Percentiles rank a stretch among this genome's conserved stretches.
Conservation (phyloP, 495 filamentous ascomycete genomes). For the Astrothelium subdiscretum region DNA sequence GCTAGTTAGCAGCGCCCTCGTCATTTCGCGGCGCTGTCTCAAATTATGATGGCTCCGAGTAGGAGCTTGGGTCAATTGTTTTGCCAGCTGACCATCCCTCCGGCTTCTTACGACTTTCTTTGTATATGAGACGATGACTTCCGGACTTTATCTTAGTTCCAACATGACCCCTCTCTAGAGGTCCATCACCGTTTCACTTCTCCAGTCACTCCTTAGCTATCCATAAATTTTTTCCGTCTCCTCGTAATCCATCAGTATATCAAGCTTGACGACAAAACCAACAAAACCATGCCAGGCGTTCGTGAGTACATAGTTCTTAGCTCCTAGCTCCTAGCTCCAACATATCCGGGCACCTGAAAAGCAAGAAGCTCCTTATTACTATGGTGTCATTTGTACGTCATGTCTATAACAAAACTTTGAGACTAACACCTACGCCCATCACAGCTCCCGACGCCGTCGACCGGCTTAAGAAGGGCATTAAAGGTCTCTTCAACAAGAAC, state of each 20-base stretch:
- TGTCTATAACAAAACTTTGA: background rate
- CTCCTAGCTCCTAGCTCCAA: background rate
- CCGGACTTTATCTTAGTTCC: background rate
- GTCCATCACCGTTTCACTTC: background rate
- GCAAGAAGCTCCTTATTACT: background rate
- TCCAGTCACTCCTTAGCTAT: background rate
- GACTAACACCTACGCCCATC: background rate
- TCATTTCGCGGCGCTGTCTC: slow-evolving; percentile 1
- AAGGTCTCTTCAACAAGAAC: slow-evolving; percentile 16
- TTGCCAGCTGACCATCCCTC: background rate
- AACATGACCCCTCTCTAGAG: background rate
- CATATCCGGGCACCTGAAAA: background rate
- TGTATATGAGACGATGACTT: background rate
- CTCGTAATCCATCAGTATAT: background rate
- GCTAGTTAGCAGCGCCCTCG: background rate
- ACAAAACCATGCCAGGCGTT: slow-evolving; percentile 4
- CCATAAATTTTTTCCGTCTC: background rate
- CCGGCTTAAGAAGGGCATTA: slow-evolving; percentile 18
- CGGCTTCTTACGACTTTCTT: background rate
- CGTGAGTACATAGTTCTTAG: background rate
- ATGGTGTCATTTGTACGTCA: background rate
- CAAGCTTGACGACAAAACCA: background rate
- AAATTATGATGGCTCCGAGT: background rate
- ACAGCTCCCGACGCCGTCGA: slow-evolving; percentile 9
- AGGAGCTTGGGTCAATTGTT: background rate